These are phyloP conservation scores for Schizonepeta tenuifolia DNA, from an alignment of 257 asterid genomes.

Conservation along the genomic window DNA sequence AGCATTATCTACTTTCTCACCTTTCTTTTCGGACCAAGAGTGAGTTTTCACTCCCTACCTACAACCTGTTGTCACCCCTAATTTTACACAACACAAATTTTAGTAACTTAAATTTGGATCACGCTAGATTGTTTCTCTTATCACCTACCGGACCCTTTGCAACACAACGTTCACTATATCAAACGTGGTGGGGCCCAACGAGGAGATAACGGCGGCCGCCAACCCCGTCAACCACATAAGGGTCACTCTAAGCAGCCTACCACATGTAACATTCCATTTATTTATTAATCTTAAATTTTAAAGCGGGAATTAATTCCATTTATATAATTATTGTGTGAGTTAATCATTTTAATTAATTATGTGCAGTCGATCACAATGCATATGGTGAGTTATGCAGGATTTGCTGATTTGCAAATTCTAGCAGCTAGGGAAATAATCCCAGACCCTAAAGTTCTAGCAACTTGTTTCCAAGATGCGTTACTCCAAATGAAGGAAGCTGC, in stretches of 20 bases:
- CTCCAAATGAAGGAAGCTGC: conserved; percentile 65
- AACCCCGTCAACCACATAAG: conserved; percentile 58
- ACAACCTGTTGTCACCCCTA: too few species aligned
- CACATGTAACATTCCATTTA: conserved; percentile 59
- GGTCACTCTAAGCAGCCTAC: conserved; percentile 59
- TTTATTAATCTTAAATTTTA: too few species aligned
- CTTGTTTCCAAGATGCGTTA: conserved; percentile 71
- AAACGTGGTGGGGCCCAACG: conserved; percentile 69
- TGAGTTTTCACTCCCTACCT: conserved; percentile 28
- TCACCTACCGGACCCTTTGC: conserved; percentile 62
- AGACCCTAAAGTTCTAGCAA: conserved; percentile 67
- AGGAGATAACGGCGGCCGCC: conserved; percentile 49
- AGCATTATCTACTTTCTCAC: conserved; percentile 52
- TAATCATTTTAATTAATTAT: too few species aligned
- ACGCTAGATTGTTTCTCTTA: conserved; percentile 54
- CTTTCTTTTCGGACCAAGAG: conserved; percentile 78
- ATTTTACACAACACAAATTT: too few species aligned
- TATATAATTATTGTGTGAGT: too few species aligned
- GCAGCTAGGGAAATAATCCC: conserved; percentile 81
- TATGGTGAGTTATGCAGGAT: conserved; percentile 82
- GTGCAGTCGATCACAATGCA: conserved; percentile 86
- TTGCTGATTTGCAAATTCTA: conserved; percentile 71
- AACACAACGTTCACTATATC: conserved; percentile 79
- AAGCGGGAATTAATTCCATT: too few species aligned
- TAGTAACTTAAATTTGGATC: neutral